A percentile compares a stretch with the other conserved stretches of the same genome.
These are phyloP conservation scores for Arabidopsis suecica DNA, from an alignment of 345 rosid genomes.

Conservation along the genomic window DNA sequence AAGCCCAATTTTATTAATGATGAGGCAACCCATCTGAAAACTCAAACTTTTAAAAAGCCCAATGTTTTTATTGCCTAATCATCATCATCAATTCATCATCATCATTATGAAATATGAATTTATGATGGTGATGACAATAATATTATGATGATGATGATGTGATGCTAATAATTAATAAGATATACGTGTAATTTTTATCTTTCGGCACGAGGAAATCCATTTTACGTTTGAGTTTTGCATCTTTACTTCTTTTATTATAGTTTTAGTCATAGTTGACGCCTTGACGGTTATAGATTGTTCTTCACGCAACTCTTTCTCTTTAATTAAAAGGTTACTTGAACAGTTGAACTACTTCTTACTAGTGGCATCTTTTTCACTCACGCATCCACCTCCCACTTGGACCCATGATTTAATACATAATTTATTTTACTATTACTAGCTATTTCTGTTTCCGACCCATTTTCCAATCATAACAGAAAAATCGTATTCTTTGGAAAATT, in stretches of 20 bases:
- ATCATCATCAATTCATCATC: not conserved
- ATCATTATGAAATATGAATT: not conserved
- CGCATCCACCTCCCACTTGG: slow-evolving; percentile 26
- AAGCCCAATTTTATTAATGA: not conserved
- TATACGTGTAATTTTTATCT: not conserved
- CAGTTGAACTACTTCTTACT: slow-evolving; percentile 26
- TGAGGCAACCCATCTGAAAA: not conserved
- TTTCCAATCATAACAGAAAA: too few species aligned
- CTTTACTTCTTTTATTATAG: not conserved
- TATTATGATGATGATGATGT: not conserved
- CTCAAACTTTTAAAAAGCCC: not conserved
- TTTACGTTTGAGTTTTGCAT: slow-evolving; percentile 15
- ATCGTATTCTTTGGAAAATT: too few species aligned
- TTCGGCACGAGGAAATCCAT: slow-evolving; percentile 31
- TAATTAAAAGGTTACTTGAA: slow-evolving; percentile 39
- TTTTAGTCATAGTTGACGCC: slow-evolving; percentile 31
- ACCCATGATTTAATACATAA: slow-evolving; percentile 12
- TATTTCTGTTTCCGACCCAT: not conserved
- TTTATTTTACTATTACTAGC: not conserved
- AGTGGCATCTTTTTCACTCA: slow-evolving; percentile 25
- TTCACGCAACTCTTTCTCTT: slow-evolving; percentile 36
- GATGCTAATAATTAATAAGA: not conserved
- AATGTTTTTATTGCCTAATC: not conserved
- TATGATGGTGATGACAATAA: not conserved
- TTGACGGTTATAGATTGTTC: slow-evolving; percentile 41